Evolutionary conservation across 768 basidiomycete species (phyloP), one percentile per base, ranked within the genome.

Genomic region (Psilocybe azurescens): DNA sequence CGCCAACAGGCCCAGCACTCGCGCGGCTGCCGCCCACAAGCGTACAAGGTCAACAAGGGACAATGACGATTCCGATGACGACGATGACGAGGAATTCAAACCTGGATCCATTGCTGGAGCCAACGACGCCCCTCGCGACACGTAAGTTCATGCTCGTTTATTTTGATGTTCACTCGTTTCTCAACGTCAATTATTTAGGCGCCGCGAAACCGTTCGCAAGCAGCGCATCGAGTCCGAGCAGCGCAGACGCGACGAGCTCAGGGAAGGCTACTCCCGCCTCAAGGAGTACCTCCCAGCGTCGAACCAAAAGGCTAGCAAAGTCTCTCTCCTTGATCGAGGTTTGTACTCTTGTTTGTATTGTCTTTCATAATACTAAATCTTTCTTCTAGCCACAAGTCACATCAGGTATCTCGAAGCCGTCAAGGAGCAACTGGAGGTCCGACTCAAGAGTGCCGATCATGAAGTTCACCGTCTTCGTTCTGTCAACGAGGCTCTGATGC

Each of bases 141-240:
- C 82, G 78, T 83, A 72, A 74, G 81, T 74, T 20, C 46, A 9
- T 29, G 36, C 38, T 58, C 16, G 29, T 52, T 66, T 24, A 46
- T 49, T 11, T 18, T 11, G 1, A 39, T 16, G 16, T 1, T 44
- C 56, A 52, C 16, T 36, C 33, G 16, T 63, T 49, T 56, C 38
- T 58, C 60, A 14, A 52, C 33, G 36, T 53, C 44, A 16, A 20
- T 7, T 49, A 30, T 66, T 46, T 67, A 84, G 84, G 50, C 92
- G 93, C 76, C 91, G 93, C 72, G 93, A 95, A 81, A 91, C 92
- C 59, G 92, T 95, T 70, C 91, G 93, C 73, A 88, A 88, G 73
- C 93, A 94, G 80, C 91, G 93, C 77, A 95, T 95, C 80, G 93
- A 95, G 82, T 94, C 93, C 28, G 93, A 95, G 81, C 92, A 96